These are phyloP conservation scores for Nicotiana attenuata DNA, from an alignment of 257 asterid species.

Conservation along the genomic window DNA sequence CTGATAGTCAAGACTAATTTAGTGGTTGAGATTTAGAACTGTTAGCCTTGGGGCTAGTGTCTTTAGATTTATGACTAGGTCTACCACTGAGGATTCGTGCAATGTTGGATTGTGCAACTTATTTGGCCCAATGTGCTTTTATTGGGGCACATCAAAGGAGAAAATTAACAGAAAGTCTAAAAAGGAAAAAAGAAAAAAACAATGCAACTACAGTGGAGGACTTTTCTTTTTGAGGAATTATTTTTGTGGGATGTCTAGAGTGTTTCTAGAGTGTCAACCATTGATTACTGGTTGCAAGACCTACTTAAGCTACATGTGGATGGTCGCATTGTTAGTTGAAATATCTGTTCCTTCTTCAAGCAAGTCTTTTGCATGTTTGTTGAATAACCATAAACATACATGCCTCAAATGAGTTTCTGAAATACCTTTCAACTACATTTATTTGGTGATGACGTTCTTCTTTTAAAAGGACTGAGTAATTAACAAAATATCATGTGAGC, in stretches of 20 bases:
- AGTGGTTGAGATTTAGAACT: background rate
- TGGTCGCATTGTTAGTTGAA: background rate
- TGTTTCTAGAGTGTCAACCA: background rate
- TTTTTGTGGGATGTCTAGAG: background rate
- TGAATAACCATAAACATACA: background rate
- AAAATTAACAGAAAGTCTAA: background rate
- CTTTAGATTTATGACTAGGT: background rate
- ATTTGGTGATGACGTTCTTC: background rate
- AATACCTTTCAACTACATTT: background rate
- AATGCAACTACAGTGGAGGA: background rate
- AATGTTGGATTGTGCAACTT: background rate
- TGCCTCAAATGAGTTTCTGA: background rate
- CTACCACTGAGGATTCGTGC: background rate
- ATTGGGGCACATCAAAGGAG: slow-evolving; percentile 1
- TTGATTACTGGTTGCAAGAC: background rate
- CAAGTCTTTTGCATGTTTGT: background rate
- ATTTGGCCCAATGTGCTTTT: background rate
- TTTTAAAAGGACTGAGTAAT: background rate
- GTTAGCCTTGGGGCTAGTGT: background rate
- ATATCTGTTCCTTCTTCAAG: background rate
- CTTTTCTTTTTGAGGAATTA: background rate
- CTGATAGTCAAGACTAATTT: background rate
- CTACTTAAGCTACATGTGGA: slow-evolving; percentile 2
- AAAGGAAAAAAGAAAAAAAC: background rate
- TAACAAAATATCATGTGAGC: background rate